phyloP scores from a whole-genome alignment of 352 stramenopile species.

The Globisporangium cylindrosporum region DNA sequence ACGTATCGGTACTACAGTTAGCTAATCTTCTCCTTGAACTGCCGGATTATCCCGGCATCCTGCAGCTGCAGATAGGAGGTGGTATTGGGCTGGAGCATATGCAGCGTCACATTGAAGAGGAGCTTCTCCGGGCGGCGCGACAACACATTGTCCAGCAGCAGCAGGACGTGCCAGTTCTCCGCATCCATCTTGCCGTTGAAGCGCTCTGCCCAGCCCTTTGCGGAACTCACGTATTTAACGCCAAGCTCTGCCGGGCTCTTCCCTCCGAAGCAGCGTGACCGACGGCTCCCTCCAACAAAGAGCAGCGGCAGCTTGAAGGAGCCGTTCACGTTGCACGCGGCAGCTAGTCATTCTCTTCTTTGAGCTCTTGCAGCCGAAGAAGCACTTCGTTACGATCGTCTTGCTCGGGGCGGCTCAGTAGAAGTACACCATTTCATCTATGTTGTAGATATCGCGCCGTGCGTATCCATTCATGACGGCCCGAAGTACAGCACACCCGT shows the following conservation, averaged over 20 bases:
- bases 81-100: not conserved
- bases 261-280: too few relatives aligned
- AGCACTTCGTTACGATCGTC: not conserved
- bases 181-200: constrained; percentile 4
- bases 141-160: constrained; percentile 3
- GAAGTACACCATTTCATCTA: constrained; percentile 20
- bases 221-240: not conserved
- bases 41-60: constrained; percentile 1
- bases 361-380: constrained; percentile 5
- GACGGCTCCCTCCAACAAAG: too few relatives aligned
- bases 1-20: not conserved
- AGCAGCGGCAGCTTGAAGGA: too few relatives aligned
- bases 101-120: not conserved
- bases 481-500: not conserved
- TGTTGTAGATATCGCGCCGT: constrained; percentile 18
- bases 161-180: not conserved
- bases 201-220: not conserved
- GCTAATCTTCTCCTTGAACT: not conserved
- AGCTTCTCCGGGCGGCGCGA: not conserved
- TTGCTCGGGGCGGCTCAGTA: constrained; percentile 2
- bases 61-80: not conserved
- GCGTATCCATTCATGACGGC: constrained; percentile 9
- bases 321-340: constrained; percentile 4
- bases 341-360: constrained; percentile 8
- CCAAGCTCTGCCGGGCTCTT: not conserved